Evolutionary conservation across 805 yeast species (phyloP), one percentile per base, ranked within the genome.

Genomic region (Spathaspora boniae): DNA sequence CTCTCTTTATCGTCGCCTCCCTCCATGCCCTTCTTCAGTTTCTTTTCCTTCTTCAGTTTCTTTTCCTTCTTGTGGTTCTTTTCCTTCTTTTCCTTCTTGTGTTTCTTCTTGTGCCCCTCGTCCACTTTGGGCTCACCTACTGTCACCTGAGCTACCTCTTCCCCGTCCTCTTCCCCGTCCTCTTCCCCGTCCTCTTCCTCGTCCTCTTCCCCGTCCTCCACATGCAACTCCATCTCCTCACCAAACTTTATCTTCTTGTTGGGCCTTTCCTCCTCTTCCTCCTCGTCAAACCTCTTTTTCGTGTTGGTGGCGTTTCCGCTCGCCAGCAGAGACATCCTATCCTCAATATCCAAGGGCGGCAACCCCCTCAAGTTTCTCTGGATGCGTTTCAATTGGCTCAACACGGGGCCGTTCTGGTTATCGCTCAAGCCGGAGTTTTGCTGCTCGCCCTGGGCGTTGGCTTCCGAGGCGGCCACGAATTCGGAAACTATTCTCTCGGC

Each of bases 331-430:
- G n/a, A n/a, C n/a, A n/a, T n/a, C n/a, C n/a, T n/a, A n/a, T n/a
- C n/a, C n/a, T n/a, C n/a, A n/a, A n/a, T n/a, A n/a, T n/a, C 26
- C 26, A 59, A 48, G 24, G 95, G 94, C 7, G 94, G 91, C 39
- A 86, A 69, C 1, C 95, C 95, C 46, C 87, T 68, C 45, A 85
- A 73, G 44, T 82, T 86, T 60, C 95, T 73, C 53, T 82, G 91
- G 26, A 84, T 65, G 54, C 95, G 72, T 48, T 69, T 73, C 48
- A 86, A 65, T 62, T 85, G 95, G 39, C 84, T 68, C 42, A 67
- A 48, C 14, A 73, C 65, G 18, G 75, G 68, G 24, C 36, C 32
- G 3, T 31, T 15, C 14, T 38, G 39, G 7, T 16, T 31, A 50
- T 60, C 51, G 7, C 28, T 26, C 41, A 50, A 55, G 2, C 66